phyloP scores from a whole-genome alignment of 805 yeast genomes.

The Wickerhamomyces silvicola region DNA sequence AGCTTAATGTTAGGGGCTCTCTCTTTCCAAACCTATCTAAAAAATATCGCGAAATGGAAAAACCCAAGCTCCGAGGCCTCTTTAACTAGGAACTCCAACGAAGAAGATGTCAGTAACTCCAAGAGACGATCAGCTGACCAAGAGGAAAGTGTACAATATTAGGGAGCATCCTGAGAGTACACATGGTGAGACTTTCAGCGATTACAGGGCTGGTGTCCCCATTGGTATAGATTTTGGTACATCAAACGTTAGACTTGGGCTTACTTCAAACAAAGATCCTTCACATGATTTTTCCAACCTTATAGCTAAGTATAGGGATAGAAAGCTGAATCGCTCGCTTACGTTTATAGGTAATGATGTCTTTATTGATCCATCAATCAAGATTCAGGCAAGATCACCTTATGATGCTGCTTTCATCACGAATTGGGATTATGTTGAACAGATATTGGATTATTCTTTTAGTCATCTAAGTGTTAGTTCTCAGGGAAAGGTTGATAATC shows the following conservation, averaged over 20 bases:
- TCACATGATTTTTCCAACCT: conserved; percentile 61
- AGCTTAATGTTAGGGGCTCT: no score
- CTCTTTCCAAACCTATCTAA: no score
- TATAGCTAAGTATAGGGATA: conserved; percentile 71
- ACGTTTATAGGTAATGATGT: conserved; percentile 82
- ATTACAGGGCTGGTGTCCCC: conserved; percentile 53
- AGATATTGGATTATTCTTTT: conserved; percentile 76
- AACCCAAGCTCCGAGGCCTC: no score
- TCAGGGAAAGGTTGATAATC: conserved; percentile 56
- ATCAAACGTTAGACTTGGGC: conserved; percentile 51
- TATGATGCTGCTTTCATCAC: conserved; percentile 83
- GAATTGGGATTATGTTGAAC: conserved; percentile 90
- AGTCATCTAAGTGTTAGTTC: conserved; percentile 65
- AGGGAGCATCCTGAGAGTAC: conserved; percentile 14
- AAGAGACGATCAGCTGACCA: conserved; percentile 10
- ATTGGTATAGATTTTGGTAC: conserved; percentile 88
- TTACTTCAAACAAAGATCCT: conserved; percentile 41
- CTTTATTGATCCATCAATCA: conserved; percentile 60
- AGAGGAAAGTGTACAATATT: conserved; percentile 17
- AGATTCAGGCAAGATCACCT: conserved; percentile 67
- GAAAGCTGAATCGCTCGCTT: conserved; percentile 54
- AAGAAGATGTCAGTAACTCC: conserved; percentile 1
- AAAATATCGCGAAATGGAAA: no score
- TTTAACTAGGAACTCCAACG: no score
- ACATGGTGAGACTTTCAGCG: conserved; percentile 39